A percentile compares a stretch with the other conserved stretches of the same genome.
Conservation (phyloP, 2,329 filamentous ascomycete species). For the Xylaria sp. region DNA sequence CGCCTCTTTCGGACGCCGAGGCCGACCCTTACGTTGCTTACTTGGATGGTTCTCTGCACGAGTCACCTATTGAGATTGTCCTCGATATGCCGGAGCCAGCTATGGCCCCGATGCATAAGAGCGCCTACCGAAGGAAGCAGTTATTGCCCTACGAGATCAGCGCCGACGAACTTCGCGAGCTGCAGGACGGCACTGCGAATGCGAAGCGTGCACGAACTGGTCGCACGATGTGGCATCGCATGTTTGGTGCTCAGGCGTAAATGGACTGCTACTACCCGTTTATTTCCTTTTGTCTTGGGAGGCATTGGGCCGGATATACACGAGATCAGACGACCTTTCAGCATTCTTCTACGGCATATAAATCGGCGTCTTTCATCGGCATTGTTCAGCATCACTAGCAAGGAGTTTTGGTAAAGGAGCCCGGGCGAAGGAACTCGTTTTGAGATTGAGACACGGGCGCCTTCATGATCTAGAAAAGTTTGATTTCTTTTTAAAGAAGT, state of each 20-base stretch:
- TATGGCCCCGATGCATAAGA: slow-evolving; percentile 44
- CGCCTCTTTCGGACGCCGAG: slow-evolving; percentile 60
- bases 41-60: slow-evolving; percentile 57
- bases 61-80: slow-evolving; percentile 62
- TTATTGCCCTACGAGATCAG: slow-evolving; percentile 68
- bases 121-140: slow-evolving; percentile 45
- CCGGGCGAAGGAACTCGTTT: slow-evolving; percentile 12
- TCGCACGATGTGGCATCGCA: slow-evolving; percentile 64
- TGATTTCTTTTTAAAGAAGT: slow-evolving; percentile 15
- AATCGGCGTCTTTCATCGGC: slow-evolving; percentile 36
- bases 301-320: slow-evolving; percentile 33
- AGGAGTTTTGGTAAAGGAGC: slow-evolving; percentile 31
- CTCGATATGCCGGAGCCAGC: slow-evolving; percentile 53
- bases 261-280: slow-evolving; percentile 18
- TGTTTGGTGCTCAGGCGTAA: slow-evolving; percentile 57
- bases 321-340: slow-evolving; percentile 27
- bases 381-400: slow-evolving; percentile 37
- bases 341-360: slow-evolving; percentile 32
- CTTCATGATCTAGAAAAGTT: slow-evolving; percentile 31
- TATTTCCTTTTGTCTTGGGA: slow-evolving; percentile 28
- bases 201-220: slow-evolving; percentile 60
- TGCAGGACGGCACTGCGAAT: slow-evolving; percentile 60
- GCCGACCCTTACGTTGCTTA: slow-evolving; percentile 53
- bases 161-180: slow-evolving; percentile 61
- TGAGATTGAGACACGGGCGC: slow-evolving; percentile 15